phyloP scores from a whole-genome alignment of 192 early-diverging fungal species.

The Linnemannia zychae region DNA sequence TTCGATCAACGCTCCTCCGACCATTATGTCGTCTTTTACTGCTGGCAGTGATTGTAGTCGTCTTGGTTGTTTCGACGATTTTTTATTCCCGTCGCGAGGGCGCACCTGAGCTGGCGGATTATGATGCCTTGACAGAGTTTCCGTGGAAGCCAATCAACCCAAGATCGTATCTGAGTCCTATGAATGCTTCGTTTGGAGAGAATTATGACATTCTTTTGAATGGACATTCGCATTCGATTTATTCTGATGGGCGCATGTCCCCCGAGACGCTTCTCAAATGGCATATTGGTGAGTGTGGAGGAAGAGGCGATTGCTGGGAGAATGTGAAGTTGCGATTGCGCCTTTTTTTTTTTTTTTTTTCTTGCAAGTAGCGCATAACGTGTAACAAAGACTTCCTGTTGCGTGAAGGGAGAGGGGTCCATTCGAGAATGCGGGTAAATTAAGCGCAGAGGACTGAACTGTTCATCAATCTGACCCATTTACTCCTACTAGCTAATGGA shows the following conservation, averaged over 20 bases:
- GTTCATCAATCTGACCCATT: no score
- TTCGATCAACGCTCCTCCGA: conserved; percentile 25
- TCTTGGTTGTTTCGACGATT: conserved; percentile 33
- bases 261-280: conserved; percentile 72
- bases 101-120: conserved; percentile 44
- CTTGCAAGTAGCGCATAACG: no score
- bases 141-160: conserved; percentile 65
- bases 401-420: not conserved
- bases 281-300: conserved; percentile 63
- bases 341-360: not conserved
- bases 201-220: conserved; percentile 72
- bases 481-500: conserved; percentile 65
- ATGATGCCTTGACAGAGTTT: conserved; percentile 52
- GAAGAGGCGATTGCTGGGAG: no score
- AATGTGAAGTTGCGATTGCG: no score
- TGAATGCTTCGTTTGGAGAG: conserved; percentile 43
- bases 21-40: conserved; percentile 29
- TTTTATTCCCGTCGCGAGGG: conserved; percentile 37
- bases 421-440: not conserved
- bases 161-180: conserved; percentile 59
- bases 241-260: conserved; percentile 73
- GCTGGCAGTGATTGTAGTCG: conserved; percentile 12
- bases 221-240: conserved; percentile 74
- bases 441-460: not conserved
- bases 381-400: no score